These are phyloP conservation scores for Ulvella scutata DNA, from an alignment of 139 green algal species.

Conservation along the genomic window DNA sequence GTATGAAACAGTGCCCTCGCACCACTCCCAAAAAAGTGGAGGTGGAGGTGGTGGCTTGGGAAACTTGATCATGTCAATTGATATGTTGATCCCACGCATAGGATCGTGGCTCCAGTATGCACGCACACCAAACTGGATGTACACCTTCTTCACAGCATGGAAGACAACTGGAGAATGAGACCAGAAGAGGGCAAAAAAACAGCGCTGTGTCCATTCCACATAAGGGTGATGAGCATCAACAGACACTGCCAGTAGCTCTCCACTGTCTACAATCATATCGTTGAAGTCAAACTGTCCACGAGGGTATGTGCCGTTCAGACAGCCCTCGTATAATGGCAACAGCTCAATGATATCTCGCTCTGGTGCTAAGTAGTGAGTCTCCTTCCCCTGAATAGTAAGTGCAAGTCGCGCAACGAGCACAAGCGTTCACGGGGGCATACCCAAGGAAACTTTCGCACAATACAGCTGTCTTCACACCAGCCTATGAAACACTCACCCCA, in stretches of 20 bases:
- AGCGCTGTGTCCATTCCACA: neutral
- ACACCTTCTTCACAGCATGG: neutral
- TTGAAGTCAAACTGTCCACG: neutral
- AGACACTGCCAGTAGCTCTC: neutral
- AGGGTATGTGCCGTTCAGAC: neutral
- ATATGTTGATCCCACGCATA: neutral
- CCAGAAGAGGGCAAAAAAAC: neutral
- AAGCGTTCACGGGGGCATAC: too few relatives aligned
- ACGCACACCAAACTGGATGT: neutral
- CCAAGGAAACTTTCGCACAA: too few relatives aligned
- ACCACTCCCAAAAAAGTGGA: neutral
- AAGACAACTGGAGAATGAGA: neutral
- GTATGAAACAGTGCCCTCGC: neutral
- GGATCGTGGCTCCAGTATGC: neutral
- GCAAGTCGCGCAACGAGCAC: neutral
- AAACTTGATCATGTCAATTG: conserved; percentile 1
- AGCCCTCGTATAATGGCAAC: neutral
- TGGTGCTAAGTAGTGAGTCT: neutral
- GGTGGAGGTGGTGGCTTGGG: neutral
- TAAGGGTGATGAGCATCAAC: neutral
- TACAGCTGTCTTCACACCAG: neutral
- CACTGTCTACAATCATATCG: neutral
- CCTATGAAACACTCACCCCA: neutral
- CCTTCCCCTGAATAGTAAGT: neutral
- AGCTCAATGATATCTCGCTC: neutral